phyloP scores from a whole-genome alignment of 169 alveolate species.

The Besnoitia besnoiti region DNA sequence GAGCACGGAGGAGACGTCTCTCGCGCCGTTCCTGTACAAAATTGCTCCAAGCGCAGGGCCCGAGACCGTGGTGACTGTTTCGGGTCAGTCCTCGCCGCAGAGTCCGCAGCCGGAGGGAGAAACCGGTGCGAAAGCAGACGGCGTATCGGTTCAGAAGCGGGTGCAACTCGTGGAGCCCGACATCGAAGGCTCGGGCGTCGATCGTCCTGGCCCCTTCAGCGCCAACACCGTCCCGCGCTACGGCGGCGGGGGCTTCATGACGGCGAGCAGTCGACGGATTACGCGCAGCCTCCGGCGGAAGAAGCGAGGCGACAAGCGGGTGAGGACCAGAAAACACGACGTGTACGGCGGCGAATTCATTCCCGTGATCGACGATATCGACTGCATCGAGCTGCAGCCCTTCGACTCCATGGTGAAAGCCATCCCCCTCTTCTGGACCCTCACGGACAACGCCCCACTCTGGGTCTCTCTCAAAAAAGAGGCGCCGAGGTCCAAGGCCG shows the following conservation, averaged over 20 bases:
- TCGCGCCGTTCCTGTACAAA: not conserved
- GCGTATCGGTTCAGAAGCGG: not conserved
- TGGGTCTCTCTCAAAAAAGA: conserved; percentile 41
- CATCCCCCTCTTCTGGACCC: conserved; percentile 54
- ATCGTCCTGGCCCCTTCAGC: too few relatives aligned
- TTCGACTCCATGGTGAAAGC: conserved; percentile 36
- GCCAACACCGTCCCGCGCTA: not conserved
- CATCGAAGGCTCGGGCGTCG: not conserved
- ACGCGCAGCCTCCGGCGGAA: not conserved
- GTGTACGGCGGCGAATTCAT: conserved; percentile 6
- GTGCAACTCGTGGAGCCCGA: not conserved
- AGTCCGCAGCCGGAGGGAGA: not conserved
- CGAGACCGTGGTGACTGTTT: too few relatives aligned
- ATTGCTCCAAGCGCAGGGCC: not conserved
- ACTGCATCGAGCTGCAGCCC: conserved; percentile 27
- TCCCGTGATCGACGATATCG: not conserved
- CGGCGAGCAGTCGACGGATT: not conserved
- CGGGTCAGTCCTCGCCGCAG: not conserved
- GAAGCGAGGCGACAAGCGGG: not conserved
- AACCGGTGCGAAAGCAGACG: too few relatives aligned
- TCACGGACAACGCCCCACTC: conserved; percentile 54
- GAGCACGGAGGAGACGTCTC: too few relatives aligned
- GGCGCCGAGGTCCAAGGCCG: conserved; percentile 11
- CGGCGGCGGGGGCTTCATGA: not conserved
- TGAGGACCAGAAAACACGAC: not conserved